Base-by-base conservation (phyloP, 306 rosid genomes). In the Pterocarpus santalinus region DNA sequence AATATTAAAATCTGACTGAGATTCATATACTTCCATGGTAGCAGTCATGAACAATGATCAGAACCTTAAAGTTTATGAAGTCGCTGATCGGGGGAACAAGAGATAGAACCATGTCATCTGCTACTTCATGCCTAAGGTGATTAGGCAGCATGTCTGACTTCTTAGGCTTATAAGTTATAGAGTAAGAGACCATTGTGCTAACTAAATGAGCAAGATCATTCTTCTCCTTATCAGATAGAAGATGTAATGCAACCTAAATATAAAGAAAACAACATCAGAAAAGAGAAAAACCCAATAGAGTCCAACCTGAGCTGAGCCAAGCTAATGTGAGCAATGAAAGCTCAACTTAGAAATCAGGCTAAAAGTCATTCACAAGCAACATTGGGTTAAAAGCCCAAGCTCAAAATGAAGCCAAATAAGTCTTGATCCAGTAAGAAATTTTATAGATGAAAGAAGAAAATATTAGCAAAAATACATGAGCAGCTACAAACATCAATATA, bases 191-290 rank as follows among this genome's bases (percentile, higher is more conserved):
- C 99, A 95, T 95, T 65, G 88, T 88, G 85, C 90, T 78, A 80
- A 95, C 91, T 82, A 95, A 79, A 73, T 91, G 92, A 83, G 88
- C 75, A 81, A 95, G 71, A 69, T 89, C 94, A 83, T 73, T 85
- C 87, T 93, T 95, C 89, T 95, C 97, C 63, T 85, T 95, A 15
- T 89, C 97, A 12, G 97, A 93, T 69, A 91, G 84, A 55, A 89
- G 82, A 75, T 91, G 97, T 51, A 82, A 72, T n/a, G 97, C 90
- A 60, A 89, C 95, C 99, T 95, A 81, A 60, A 85, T 61, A 66
- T 33, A 80, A 64, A 64, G 28, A 69, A 80, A 57, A 43, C 43
- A 56, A 77, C 70, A 46, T 87, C 76, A 91, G 79, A 87, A 74
- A 78, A 69, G 39, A 65, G 34, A 75, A 17, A 7, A 32, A 65